These are phyloP conservation scores for Stemphylium lycopersici DNA, from an alignment of 2,329 filamentous ascomycete species.

Conservation along the genomic window DNA sequence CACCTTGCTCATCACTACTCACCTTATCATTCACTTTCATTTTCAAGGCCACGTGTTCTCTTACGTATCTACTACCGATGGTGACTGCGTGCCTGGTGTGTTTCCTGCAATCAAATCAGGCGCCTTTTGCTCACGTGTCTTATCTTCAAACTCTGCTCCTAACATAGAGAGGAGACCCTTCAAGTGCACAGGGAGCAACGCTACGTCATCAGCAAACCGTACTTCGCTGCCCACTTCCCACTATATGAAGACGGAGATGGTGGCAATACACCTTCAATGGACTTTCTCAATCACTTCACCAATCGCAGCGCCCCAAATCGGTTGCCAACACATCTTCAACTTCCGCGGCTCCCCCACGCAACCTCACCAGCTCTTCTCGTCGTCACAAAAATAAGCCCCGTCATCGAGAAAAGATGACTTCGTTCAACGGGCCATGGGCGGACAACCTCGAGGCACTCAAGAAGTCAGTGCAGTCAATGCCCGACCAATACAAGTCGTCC, in stretches of 20 bases:
- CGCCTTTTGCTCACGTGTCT: background rate
- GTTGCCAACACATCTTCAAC: background rate
- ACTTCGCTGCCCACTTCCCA: background rate
- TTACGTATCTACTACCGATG: too few species aligned
- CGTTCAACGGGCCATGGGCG: slow-evolving; percentile 37
- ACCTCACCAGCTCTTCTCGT: background rate
- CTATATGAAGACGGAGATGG: background rate
- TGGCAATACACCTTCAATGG: slow-evolving; percentile 4
- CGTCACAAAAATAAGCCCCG: slow-evolving; percentile 12
- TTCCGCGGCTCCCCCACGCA: background rate
- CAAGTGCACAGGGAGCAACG: slow-evolving; percentile 9
- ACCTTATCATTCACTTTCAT: background rate
- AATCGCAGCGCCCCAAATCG: slow-evolving; percentile 1
- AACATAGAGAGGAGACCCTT: background rate
- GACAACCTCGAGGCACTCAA: slow-evolving; percentile 31
- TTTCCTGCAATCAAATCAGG: background rate
- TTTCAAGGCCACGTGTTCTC: background rate
- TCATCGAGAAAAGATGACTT: slow-evolving; percentile 15
- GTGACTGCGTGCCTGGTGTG: background rate
- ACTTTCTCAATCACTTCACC: slow-evolving; percentile 19
- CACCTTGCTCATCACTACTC: background rate
- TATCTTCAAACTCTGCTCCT: slow-evolving; percentile 6
- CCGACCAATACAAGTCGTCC: slow-evolving; percentile 28
- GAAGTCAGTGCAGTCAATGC: slow-evolving; percentile 33
- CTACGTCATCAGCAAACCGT: slow-evolving; percentile 5